Base-by-base conservation (phyloP, 345 rosid genomes). In the Populus deltoides region DNA sequence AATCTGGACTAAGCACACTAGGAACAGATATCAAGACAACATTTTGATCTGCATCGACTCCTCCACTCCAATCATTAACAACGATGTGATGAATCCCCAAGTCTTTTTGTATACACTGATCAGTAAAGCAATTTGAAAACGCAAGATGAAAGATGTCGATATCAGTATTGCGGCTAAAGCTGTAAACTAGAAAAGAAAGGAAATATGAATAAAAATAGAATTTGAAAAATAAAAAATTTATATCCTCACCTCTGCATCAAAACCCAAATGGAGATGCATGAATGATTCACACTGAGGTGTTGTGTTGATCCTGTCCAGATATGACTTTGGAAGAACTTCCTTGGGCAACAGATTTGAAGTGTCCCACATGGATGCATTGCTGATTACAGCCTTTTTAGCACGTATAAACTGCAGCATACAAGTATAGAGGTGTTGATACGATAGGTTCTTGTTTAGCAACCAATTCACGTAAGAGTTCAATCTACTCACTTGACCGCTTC, bases 251-350 rank as follows among this genome's bases (percentile, higher is more conserved):
- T 89, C 83, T 41, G 93, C 92, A 79, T 90, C 95, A 72, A 94
- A 90, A 71, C 98, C 98, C 83, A 93, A 85, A 86, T 94, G 98
- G 81, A 94, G 97, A 90, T 94, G 98, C 98, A 94, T 93, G 85
- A 93, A 94, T n/a, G 98, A 94, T 81, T 94, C 98, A 22, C 98
- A 94, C 71, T 93, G 94, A 1, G 85, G 89, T 11, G 93, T 91
- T 22, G 68, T 84, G 71, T 85, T 86, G 49, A 91, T 81, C 73
- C 88, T 78, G 43, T 85, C 87, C 2, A 84, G 33, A 35, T 89
- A 93, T 10, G 93, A 84, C 78, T 84, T 87, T 0, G 95, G 97
- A 75, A 94, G 85, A 74, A 75, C 68, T 81, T 92, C 94, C 84
- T 74, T 78, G 7, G 97, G 94, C 78, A 94, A 81, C 81, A 94